Evolutionary conservation across 164 flowering plant genomes (phyloP).

Genomic region (Magnolia kwangsiensis): DNA sequence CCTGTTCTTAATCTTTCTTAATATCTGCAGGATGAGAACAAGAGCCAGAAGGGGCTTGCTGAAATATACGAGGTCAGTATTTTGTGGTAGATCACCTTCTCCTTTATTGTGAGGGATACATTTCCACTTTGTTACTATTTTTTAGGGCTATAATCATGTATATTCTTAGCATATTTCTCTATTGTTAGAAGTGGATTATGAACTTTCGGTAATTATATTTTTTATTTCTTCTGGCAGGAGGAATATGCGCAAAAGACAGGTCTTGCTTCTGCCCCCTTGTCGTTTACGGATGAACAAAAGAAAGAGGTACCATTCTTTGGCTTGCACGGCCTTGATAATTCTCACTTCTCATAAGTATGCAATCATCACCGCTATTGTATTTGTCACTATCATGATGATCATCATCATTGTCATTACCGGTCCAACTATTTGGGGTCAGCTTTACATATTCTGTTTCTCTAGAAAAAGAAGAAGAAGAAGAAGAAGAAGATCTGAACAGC

Average conservation of each 20-base stretch:
- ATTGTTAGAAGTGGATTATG: too few species aligned
- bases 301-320: constrained; percentile 53
- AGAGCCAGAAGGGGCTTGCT: constrained; percentile 92
- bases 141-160: neutral
- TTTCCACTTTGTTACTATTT: neutral
- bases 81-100: neutral
- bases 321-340: neutral
- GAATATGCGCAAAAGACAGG: constrained; percentile 73
- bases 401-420: too few species aligned
- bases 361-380: too few species aligned
- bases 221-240: constrained; percentile 48
- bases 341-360: neutral
- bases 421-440: too few species aligned
- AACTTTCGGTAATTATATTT: neutral
- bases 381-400: too few species aligned
- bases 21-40: constrained; percentile 77
- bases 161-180: neutral
- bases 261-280: constrained; percentile 50
- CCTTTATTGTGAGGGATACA: neutral
- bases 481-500: too few species aligned
- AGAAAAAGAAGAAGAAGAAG: too few species aligned
- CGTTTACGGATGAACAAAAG: constrained; percentile 73
- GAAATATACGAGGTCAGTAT: constrained; percentile 82
- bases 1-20: neutral
- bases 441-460: too few species aligned